Evolutionary conservation across 805 yeast genomes (phyloP).

Genomic region (Clavispora phyllophila): DNA sequence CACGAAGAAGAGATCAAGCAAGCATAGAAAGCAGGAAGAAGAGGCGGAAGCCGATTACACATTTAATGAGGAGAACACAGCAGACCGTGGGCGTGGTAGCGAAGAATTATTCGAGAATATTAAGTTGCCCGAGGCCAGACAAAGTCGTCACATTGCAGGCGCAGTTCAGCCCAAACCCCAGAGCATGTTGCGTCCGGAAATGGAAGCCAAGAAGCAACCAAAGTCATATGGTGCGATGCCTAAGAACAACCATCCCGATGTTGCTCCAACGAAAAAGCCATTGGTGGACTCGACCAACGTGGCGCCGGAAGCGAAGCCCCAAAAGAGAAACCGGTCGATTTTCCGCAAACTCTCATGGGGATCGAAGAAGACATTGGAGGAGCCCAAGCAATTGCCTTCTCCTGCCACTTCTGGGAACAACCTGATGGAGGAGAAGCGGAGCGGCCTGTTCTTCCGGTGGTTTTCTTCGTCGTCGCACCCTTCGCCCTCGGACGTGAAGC

Average conservation of each 20-base stretch:
- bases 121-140: conserved; percentile 37
- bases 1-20: conserved; percentile 2
- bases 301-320: conserved; percentile 8
- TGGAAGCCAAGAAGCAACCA: conserved; percentile 2
- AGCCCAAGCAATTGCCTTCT: conserved; percentile 16
- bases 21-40: not conserved
- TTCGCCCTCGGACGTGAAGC: conserved; percentile 25
- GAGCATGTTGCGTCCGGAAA: conserved; percentile 31
- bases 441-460: conserved; percentile 30
- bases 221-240: conserved; percentile 1
- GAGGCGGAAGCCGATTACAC: conserved; percentile 14
- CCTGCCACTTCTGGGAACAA: conserved; percentile 24
- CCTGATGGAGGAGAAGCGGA: conserved; percentile 13
- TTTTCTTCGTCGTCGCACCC: conserved; percentile 28
- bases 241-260: not conserved
- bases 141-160: conserved; percentile 11
- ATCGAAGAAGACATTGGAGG: conserved; percentile 33
- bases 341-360: conserved; percentile 53
- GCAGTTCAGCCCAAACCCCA: conserved; percentile 28
- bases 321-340: conserved; percentile 32
- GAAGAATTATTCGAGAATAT: conserved; percentile 39
- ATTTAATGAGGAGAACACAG: conserved; percentile 6
- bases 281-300: conserved; percentile 26
- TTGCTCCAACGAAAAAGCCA: conserved; percentile 19
- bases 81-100: conserved; percentile 1